Evolutionary conservation across 2,329 filamentous ascomycete species (phyloP).

Genomic region (Alternaria atra): DNA sequence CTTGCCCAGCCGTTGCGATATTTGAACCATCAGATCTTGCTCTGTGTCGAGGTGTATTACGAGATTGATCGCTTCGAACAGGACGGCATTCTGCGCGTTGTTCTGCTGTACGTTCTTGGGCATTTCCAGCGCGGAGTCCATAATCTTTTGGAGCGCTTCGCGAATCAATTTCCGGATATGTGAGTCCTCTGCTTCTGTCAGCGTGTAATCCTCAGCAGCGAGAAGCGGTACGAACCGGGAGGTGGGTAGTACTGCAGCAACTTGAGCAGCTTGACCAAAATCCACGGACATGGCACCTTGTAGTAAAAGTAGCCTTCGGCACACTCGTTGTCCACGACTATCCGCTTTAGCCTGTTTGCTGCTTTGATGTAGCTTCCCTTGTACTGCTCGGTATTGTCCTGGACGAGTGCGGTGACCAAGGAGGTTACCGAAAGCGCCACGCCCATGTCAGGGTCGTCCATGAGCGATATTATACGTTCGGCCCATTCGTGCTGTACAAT

Average conservation of each 20-base stretch:
- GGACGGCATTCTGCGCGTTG: conserved; percentile 95
- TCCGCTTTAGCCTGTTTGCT: conserved; percentile 85
- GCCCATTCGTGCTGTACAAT: conserved; percentile 98
- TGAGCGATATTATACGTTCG: conserved; percentile 96
- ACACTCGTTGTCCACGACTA: conserved; percentile 90
- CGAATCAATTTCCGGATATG: conserved; percentile 92
- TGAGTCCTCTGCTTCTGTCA: conserved; percentile 74
- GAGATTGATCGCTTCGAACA: conserved; percentile 98
- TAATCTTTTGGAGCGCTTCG: conserved; percentile 87
- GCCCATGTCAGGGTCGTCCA: conserved; percentile 95
- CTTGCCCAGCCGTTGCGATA: conserved; percentile 87
- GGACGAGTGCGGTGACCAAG: conserved; percentile 89
- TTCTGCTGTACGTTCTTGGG: conserved; percentile 99
- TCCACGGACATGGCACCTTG: conserved; percentile 99
- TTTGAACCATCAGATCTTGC: conserved; percentile 92
- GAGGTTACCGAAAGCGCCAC: conserved; percentile 96
- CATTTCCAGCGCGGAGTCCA: conserved; percentile 89
- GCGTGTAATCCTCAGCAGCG: conserved; percentile 23
- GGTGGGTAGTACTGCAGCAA: conserved; percentile 96
- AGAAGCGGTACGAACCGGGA: conserved; percentile 67
- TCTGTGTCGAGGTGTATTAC: conserved; percentile 98
- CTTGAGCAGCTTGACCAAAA: conserved; percentile 92
- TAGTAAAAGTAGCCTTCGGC: conserved; percentile 95
- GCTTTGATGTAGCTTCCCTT: conserved; percentile 94
- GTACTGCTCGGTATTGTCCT: conserved; percentile 94